Evolutionary conservation across 306 rosid genomes (phyloP).

Genomic region (Castanea sativa): DNA sequence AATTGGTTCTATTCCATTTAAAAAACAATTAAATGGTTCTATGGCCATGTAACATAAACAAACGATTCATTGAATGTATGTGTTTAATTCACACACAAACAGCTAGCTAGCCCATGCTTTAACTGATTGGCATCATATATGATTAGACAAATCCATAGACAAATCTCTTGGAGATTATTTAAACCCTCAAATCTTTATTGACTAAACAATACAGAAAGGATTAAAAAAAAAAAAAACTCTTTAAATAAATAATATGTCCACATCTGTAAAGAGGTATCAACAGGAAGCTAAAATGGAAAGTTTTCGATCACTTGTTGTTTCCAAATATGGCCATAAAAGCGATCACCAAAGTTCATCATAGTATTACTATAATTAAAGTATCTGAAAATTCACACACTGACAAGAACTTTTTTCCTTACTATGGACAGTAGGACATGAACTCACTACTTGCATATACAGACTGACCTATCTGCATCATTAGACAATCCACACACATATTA

Average conservation of each 20-base stretch:
- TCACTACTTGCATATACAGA: not conserved
- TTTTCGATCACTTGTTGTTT: not conserved
- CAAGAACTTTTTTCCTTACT: not conserved
- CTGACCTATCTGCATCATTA: not conserved
- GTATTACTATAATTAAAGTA: not conserved
- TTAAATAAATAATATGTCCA: not conserved
- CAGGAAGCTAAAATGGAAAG: not conserved
- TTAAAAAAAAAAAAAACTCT: not conserved
- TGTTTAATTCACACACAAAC: too few relatives aligned
- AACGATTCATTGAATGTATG: not conserved
- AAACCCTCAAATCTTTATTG: not conserved
- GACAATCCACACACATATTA: not conserved
- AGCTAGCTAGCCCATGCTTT: not conserved
- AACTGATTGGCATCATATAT: not conserved
- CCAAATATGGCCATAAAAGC: not conserved
- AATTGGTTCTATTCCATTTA: not conserved
- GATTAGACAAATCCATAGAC: not conserved
- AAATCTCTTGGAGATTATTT: not conserved
- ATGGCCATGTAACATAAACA: not conserved
- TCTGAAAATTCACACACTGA: not conserved
- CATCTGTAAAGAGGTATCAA: not conserved
- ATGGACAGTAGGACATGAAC: not conserved
- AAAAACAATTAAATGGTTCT: not conserved
- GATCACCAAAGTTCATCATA: not conserved
- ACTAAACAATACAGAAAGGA: not conserved